Evolutionary conservation across 1,284 basidiomycete genomes (phyloP).

Genomic region (Trichosporon coremiiforme): DNA sequence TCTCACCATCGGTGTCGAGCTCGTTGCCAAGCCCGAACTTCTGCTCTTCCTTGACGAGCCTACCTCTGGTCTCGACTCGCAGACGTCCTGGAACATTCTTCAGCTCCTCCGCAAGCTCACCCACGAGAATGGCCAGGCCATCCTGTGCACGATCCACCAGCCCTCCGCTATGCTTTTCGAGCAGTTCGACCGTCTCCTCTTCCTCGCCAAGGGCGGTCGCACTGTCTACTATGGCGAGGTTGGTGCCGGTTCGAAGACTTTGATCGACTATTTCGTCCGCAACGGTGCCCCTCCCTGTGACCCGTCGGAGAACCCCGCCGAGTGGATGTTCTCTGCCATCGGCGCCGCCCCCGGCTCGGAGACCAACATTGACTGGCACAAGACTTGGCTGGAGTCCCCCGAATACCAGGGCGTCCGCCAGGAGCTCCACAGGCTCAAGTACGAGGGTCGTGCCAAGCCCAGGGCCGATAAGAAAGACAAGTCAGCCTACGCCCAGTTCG

Average conservation of each 20-base stretch:
- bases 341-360: conserved; percentile 67
- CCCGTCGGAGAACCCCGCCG: conserved; percentile 41
- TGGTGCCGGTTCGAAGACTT: conserved; percentile 51
- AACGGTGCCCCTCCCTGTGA: conserved; percentile 34
- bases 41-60: conserved; percentile 58
- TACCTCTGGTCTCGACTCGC: conserved; percentile 43
- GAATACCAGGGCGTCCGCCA: conserved; percentile 55
- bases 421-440: conserved; percentile 58
- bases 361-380: conserved; percentile 70
- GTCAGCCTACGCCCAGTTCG: conserved; percentile 60
- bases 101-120: conserved; percentile 37
- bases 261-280: conserved; percentile 44
- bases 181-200: conserved; percentile 51
- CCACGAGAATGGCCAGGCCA: conserved; percentile 70
- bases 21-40: conserved; percentile 54
- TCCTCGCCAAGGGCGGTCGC: conserved; percentile 55
- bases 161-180: conserved; percentile 55
- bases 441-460: conserved; percentile 37
- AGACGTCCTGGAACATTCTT: conserved; percentile 36
- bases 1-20: conserved; percentile 70
- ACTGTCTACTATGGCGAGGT: conserved; percentile 43
- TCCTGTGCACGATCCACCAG: conserved; percentile 58
- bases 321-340: conserved; percentile 60
- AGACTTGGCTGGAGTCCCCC: conserved; percentile 63
- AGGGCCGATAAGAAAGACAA: conserved; percentile 37